phyloP scores from a whole-genome alignment of 345 rosid species.

The sweet orange (Citrus sinensis) region DNA sequence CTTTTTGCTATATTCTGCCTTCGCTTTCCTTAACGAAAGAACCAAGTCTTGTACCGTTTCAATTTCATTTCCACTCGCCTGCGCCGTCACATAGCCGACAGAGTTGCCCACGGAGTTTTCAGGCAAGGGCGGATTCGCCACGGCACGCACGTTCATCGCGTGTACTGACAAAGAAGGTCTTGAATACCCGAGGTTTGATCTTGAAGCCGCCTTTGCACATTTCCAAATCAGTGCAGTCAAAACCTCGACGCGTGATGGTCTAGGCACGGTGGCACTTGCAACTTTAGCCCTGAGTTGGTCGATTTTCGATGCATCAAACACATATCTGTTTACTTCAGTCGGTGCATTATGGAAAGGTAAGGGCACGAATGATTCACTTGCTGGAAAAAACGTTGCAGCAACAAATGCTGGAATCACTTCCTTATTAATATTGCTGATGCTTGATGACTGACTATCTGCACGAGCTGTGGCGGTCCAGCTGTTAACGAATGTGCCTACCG shows the following conservation, averaged over 20 bases:
- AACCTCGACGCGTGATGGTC: slow-evolving; percentile 34
- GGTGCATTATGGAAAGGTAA: neutral
- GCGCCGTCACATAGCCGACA: slow-evolving; percentile 15
- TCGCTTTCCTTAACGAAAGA: slow-evolving; percentile 11
- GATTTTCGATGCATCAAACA: slow-evolving; percentile 19
- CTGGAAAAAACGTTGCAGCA: neutral
- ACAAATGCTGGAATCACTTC: neutral
- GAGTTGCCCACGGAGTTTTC: slow-evolving; percentile 7
- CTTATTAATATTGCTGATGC: neutral
- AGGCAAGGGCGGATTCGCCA: neutral
- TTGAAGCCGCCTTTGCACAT: slow-evolving; percentile 16
- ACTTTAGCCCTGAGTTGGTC: slow-evolving; percentile 22
- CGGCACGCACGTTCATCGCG: slow-evolving; percentile 8
- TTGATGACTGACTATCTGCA: too few species aligned
- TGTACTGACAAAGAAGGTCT: neutral
- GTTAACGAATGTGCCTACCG: neutral
- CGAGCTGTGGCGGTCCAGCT: neutral
- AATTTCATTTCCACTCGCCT: slow-evolving; percentile 17
- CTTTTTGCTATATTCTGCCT: slow-evolving; percentile 18
- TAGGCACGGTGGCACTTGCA: neutral
- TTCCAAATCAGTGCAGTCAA: slow-evolving; percentile 26
- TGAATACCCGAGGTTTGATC: neutral
- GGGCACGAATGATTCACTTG: neutral
- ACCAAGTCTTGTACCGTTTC: slow-evolving; percentile 25
- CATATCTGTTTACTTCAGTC: slow-evolving; percentile 6